Evolutionary conservation across 2,329 filamentous ascomycete species (phyloP).

Genomic region (Bipolaris victoriae): DNA sequence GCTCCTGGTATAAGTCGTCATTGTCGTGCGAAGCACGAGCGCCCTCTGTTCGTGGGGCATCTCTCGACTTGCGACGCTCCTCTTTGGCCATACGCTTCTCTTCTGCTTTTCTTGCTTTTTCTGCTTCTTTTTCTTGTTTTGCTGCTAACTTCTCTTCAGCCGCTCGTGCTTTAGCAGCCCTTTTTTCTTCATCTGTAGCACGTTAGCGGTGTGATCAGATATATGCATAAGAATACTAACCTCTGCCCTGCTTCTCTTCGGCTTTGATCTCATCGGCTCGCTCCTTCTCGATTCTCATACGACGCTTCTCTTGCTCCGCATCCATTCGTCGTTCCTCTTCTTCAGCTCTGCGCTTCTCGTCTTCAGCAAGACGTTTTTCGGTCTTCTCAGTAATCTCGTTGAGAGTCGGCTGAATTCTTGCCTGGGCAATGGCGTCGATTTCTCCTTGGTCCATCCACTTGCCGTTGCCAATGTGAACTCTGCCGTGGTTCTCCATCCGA

Average conservation of each 20-base stretch:
- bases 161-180: constrained; percentile 54
- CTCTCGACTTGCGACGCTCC: constrained; percentile 60
- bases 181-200: constrained; percentile 61
- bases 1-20: constrained; percentile 31
- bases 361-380: constrained; percentile 70
- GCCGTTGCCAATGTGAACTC: constrained; percentile 76
- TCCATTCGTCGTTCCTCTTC: constrained; percentile 67
- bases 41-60: constrained; percentile 31
- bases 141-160: constrained; percentile 56
- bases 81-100: constrained; percentile 59
- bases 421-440: constrained; percentile 78
- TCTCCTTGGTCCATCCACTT: constrained; percentile 79
- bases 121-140: constrained; percentile 49
- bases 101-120: constrained; percentile 59
- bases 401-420: constrained; percentile 78
- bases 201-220: constrained; percentile 20
- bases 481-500: constrained; percentile 63
- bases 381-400: constrained; percentile 84
- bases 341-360: constrained; percentile 71
- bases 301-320: constrained; percentile 67
- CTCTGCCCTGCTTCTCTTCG: constrained; percentile 58
- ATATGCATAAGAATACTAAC: constrained; percentile 52
- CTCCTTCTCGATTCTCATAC: constrained; percentile 63
- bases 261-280: constrained; percentile 54
- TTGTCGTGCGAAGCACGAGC: constrained; percentile 16